These are phyloP conservation scores for Colletotrichum incanum DNA, from an alignment of 2,329 filamentous ascomycete species.

Conservation along the genomic window DNA sequence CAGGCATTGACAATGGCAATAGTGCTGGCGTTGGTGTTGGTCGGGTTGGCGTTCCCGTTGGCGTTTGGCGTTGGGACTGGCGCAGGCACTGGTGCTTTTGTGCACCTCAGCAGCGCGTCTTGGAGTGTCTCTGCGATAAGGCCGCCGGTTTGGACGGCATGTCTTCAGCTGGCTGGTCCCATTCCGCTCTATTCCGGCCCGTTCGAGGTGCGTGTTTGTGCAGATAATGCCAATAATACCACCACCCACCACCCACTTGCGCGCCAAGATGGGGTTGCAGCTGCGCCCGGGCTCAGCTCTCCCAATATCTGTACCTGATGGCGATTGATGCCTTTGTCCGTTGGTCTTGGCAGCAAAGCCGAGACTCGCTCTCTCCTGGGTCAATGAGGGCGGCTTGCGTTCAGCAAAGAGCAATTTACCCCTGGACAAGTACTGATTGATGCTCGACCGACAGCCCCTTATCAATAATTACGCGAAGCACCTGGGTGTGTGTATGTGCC, in stretches of 20 bases:
- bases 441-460: not conserved
- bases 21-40: not conserved
- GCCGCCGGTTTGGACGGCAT: constrained; percentile 7
- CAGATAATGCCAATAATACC: constrained; percentile 29
- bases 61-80: constrained; percentile 15
- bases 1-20: constrained; percentile 18
- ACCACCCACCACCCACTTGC: constrained; percentile 16
- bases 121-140: constrained; percentile 13
- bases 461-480: not conserved
- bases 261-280: constrained; percentile 17
- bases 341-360: constrained; percentile 30
- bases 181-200: not conserved
- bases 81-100: constrained; percentile 18
- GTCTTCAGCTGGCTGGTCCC: constrained; percentile 5
- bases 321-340: constrained; percentile 24
- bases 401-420: not conserved
- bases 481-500: not conserved
- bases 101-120: constrained; percentile 5
- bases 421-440: not conserved
- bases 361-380: constrained; percentile 7
- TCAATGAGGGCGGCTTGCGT: not conserved
- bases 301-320: not conserved
- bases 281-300: constrained; percentile 7
- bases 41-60: constrained; percentile 8
- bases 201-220: not conserved